These are phyloP conservation scores for Coniophora puteana DNA, from an alignment of 1,284 basidiomycete genomes.

Conservation along the genomic window DNA sequence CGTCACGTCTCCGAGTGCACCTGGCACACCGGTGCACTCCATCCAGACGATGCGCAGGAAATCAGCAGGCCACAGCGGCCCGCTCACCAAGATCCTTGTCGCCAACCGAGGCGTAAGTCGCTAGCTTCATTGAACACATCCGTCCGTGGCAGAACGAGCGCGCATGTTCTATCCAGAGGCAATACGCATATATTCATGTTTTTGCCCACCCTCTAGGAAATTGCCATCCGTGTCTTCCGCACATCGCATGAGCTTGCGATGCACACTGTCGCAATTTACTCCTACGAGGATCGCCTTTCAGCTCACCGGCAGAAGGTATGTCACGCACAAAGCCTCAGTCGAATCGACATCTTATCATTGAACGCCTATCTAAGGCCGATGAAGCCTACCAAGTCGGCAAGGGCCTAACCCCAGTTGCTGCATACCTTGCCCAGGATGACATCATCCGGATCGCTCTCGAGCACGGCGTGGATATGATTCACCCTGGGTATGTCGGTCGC, in stretches of 20 bases:
- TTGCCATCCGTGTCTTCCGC: conserved; percentile 98
- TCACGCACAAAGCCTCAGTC: not conserved
- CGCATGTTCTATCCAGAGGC: conserved; percentile 6
- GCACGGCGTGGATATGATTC: conserved; percentile 99
- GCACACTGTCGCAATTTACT: conserved; percentile 99
- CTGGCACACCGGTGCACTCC: conserved; percentile 80
- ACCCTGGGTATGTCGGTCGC: conserved; percentile 90
- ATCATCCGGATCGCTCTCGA: conserved; percentile 95
- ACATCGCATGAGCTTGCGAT: conserved; percentile 99
- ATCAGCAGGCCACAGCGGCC: conserved; percentile 87
- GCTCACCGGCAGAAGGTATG: conserved; percentile 95
- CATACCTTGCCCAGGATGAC: conserved; percentile 97
- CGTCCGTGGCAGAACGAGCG: too few species aligned
- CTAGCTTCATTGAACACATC: too few species aligned
- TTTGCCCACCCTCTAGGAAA: conserved; percentile 64
- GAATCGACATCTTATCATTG: conserved; percentile 7
- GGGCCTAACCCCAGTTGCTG: conserved; percentile 91
- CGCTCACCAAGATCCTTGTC: conserved; percentile 90
- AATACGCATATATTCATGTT: conserved; percentile 6
- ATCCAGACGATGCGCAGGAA: conserved; percentile 91
- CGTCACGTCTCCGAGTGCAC: conserved; percentile 66
- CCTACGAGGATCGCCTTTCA: conserved; percentile 92
- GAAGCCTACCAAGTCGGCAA: conserved; percentile 98
- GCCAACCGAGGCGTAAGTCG: conserved; percentile 88
- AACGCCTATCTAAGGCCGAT: conserved; percentile 79